Conservation (phyloP, 1,139 yeast species). For the Wickerhamiella pararugosa region DNA sequence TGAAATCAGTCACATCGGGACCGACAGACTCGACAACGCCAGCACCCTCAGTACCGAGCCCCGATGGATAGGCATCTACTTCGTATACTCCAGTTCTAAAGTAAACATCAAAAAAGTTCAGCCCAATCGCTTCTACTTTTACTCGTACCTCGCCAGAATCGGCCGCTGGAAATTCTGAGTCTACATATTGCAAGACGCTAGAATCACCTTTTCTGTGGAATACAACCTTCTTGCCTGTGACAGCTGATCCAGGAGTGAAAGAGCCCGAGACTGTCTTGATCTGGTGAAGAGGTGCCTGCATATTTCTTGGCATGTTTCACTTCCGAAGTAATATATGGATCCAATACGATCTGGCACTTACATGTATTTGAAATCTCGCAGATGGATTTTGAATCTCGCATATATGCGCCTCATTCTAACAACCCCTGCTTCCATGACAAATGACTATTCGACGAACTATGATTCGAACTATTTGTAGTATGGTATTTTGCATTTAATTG, state of each 20-base stretch:
- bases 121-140: conserved; percentile 59
- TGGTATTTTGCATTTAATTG: too few relatives aligned
- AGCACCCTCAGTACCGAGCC: conserved; percentile 66
- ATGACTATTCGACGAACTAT: too few relatives aligned
- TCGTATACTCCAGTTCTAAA: conserved; percentile 69
- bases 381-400: too few relatives aligned
- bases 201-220: conserved; percentile 42
- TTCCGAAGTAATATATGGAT: too few relatives aligned
- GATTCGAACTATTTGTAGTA: too few relatives aligned
- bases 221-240: conserved; percentile 3
- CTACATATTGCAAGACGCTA: conserved; percentile 37
- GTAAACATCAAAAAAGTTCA: conserved; percentile 72
- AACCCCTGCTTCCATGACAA: too few relatives aligned
- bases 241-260: not conserved
- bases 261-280: too few relatives aligned
- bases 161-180: conserved; percentile 44
- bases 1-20: conserved; percentile 35
- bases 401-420: too few relatives aligned
- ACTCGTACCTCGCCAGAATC: conserved; percentile 43
- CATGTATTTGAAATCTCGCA: too few relatives aligned
- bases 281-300: too few relatives aligned
- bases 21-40: conserved; percentile 67
- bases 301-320: too few relatives aligned
- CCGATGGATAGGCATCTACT: conserved; percentile 35
- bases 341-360: too few relatives aligned